These are phyloP conservation scores for Arthrobotrys sphaeroides DNA, from an alignment of 2,329 filamentous ascomycete species.

Conservation along the genomic window DNA sequence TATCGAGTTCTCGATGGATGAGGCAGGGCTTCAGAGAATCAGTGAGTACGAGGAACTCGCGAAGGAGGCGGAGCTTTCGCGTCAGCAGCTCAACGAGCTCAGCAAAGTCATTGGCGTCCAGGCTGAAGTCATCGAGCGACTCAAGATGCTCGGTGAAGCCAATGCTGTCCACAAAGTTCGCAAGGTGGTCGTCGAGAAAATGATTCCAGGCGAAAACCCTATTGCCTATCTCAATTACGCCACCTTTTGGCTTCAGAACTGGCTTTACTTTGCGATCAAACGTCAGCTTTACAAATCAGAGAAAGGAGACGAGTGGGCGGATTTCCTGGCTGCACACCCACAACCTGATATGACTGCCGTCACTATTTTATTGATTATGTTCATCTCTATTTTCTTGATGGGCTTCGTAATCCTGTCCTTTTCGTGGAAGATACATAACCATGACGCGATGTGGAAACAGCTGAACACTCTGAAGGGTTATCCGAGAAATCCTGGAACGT, in stretches of 20 bases:
- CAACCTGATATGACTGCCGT: conserved; percentile 33
- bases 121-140: conserved; percentile 35
- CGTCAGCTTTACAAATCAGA: conserved; percentile 14
- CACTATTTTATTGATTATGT: conserved; percentile 13
- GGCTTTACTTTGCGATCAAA: conserved; percentile 35
- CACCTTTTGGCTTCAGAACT: conserved; percentile 48
- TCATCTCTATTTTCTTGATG: conserved; percentile 19
- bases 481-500: conserved; percentile 16
- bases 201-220: conserved; percentile 41
- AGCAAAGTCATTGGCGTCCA: conserved; percentile 42
- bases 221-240: conserved; percentile 51
- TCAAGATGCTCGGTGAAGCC: conserved; percentile 44
- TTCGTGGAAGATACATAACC: conserved; percentile 20
- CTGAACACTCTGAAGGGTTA: conserved; percentile 47
- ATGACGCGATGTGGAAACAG: conserved; percentile 45
- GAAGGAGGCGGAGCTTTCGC: conserved; percentile 33
- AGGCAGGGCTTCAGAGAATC: conserved; percentile 40
- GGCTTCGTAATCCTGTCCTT: background rate
- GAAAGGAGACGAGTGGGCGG: conserved; percentile 45
- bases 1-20: conserved; percentile 49
- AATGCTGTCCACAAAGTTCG: conserved; percentile 35
- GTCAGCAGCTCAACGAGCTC: conserved; percentile 34
- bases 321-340: conserved; percentile 28
- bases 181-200: conserved; percentile 28
- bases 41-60: conserved; percentile 46